phyloP scores from a whole-genome alignment of 78 protist species.

The Planoprotostelium fungivorum region DNA sequence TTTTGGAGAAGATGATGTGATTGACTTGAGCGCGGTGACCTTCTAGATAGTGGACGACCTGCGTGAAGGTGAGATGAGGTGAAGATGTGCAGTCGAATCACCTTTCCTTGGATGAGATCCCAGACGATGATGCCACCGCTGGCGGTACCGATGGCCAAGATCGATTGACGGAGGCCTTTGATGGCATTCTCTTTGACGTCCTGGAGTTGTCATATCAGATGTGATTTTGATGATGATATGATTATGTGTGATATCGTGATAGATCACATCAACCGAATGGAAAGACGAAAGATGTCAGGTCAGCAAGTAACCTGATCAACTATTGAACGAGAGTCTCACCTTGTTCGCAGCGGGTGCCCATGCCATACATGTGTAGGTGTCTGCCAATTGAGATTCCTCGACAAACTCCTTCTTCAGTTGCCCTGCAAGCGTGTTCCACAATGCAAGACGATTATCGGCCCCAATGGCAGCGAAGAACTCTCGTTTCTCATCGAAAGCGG shows the following conservation, averaged over 20 bases:
- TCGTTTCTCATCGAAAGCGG: background rate
- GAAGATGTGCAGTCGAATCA: background rate
- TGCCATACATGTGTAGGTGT: background rate
- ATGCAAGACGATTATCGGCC: background rate
- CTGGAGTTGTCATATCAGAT: too few relatives aligned
- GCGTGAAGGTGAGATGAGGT: background rate
- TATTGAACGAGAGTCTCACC: too few relatives aligned
- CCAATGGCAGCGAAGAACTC: background rate
- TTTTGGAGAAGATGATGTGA: background rate
- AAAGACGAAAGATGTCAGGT: too few relatives aligned
- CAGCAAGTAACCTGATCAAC: too few relatives aligned
- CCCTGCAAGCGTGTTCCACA: background rate
- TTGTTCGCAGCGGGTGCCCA: background rate
- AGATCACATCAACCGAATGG: too few relatives aligned
- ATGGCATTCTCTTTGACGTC: too few relatives aligned
- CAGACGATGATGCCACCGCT: background rate
- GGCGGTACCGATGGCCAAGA: background rate
- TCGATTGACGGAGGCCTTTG: too few relatives aligned
- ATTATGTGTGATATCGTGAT: too few relatives aligned
- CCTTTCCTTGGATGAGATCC: background rate
- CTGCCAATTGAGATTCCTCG: background rate
- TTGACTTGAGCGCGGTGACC: background rate
- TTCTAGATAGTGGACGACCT: background rate
- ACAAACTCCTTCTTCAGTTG: background rate
- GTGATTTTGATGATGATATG: too few relatives aligned